phyloP scores from a whole-genome alignment of 176 grass and related monocot genomes.

The Oryza glaberrima region DNA sequence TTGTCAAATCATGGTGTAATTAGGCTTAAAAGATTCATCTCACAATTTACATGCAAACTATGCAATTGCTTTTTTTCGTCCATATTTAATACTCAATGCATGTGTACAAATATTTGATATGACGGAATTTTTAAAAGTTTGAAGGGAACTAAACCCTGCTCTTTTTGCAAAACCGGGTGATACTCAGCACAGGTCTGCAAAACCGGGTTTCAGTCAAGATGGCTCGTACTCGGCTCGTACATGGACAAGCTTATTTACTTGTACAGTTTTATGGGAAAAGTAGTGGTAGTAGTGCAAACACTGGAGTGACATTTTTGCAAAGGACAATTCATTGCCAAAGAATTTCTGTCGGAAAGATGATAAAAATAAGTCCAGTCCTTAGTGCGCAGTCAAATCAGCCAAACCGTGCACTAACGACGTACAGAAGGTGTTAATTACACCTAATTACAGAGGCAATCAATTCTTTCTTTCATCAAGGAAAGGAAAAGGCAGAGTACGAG shows the following conservation, averaged over 20 bases:
- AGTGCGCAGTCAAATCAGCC: background rate
- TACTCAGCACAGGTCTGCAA: background rate
- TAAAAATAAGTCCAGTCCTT: background rate
- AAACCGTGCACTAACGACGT: background rate
- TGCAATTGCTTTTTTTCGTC: no score
- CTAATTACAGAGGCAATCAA: background rate
- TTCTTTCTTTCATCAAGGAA: background rate
- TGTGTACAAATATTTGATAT: no score
- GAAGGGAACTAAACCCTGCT: no score
- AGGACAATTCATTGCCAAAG: background rate
- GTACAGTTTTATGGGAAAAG: background rate
- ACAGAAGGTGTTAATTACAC: background rate
- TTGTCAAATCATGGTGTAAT: no score
- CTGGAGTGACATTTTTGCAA: background rate
- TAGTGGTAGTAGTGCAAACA: background rate
- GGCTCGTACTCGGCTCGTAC: background rate
- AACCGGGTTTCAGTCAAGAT: background rate
- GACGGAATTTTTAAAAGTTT: no score
- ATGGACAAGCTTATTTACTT: background rate
- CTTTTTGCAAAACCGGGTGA: background rate
- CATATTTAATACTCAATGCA: no score
- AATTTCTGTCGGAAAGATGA: background rate
- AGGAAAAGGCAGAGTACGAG: background rate
- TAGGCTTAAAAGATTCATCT: no score
- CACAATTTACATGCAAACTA: no score